phyloP scores from a whole-genome alignment of 331 rosid genomes.

The Saraca asoca region DNA sequence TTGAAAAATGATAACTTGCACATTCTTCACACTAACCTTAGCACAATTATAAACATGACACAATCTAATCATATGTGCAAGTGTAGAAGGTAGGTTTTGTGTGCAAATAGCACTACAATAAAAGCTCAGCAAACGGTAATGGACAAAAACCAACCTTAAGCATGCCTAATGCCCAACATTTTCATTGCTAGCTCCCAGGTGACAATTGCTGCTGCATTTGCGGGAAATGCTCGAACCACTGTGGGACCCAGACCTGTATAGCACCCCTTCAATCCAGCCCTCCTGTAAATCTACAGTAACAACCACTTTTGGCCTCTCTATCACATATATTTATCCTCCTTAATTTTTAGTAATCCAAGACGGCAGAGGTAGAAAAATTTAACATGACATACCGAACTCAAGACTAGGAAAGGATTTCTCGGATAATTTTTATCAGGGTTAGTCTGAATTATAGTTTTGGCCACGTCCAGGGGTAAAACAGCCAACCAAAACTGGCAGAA shows the following conservation, averaged over 20 bases:
- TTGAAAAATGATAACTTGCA: too few species aligned
- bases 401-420: slow-evolving; percentile 72
- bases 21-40: too few species aligned
- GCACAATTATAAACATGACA: too few species aligned
- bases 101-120: too few species aligned
- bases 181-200: slow-evolving; percentile 91
- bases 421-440: slow-evolving; percentile 52
- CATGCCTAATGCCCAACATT: slow-evolving; percentile 63
- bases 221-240: slow-evolving; percentile 80
- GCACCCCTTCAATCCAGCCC: slow-evolving; percentile 80
- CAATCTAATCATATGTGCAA: too few species aligned
- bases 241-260: slow-evolving; percentile 92
- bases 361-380: slow-evolving; percentile 24
- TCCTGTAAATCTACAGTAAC: slow-evolving; percentile 60
- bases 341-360: slow-evolving; percentile 9
- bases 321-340: not conserved
- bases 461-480: slow-evolving; percentile 91
- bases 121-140: not conserved
- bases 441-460: slow-evolving; percentile 91
- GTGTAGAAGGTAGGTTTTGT: too few species aligned
- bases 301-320: slow-evolving; percentile 32
- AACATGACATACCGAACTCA: slow-evolving; percentile 54
- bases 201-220: slow-evolving; percentile 93
- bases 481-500: slow-evolving; percentile 80
- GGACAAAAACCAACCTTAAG: slow-evolving; percentile 42